Evolutionary conservation across 78 protist genomes (phyloP).

Genomic region (Ministeria vibrans): DNA sequence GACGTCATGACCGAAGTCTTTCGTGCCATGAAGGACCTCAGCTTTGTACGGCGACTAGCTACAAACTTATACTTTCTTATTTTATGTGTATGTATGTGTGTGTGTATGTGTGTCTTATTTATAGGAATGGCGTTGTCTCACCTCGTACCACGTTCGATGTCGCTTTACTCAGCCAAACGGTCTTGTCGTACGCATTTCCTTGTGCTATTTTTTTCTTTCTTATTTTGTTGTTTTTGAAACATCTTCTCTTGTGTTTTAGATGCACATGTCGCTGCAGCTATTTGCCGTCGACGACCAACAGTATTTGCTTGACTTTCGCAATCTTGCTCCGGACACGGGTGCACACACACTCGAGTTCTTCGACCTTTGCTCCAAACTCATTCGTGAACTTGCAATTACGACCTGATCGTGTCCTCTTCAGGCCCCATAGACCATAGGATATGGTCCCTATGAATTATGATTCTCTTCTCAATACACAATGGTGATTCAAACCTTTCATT

Average conservation of each 20-base stretch:
- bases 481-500: too few relatives aligned
- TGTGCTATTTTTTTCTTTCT: not conserved
- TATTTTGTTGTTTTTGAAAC: not conserved
- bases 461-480: too few relatives aligned
- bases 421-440: too few relatives aligned
- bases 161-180: not conserved
- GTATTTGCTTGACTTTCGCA: slow-evolving; percentile 21
- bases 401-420: too few relatives aligned
- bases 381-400: slow-evolving; percentile 7
- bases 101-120: not conserved
- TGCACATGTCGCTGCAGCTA: slow-evolving; percentile 22
- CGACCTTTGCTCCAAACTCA: slow-evolving; percentile 6
- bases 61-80: not conserved
- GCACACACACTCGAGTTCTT: slow-evolving; percentile 10
- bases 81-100: not conserved
- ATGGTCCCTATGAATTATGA: too few relatives aligned
- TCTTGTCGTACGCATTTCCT: not conserved
- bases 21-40: not conserved
- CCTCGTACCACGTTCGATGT: not conserved
- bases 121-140: not conserved
- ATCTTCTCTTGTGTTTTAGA: not conserved
- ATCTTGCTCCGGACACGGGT: slow-evolving; percentile 6
- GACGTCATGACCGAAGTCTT: slow-evolving; percentile 35
- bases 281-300: slow-evolving; percentile 22
- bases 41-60: not conserved